Percentiles rank a stretch among this genome's conserved stretches.
Evolutionary conservation across 2,329 filamentous ascomycete genomes (phyloP).

Genomic region (Penicillium sumatraense): DNA sequence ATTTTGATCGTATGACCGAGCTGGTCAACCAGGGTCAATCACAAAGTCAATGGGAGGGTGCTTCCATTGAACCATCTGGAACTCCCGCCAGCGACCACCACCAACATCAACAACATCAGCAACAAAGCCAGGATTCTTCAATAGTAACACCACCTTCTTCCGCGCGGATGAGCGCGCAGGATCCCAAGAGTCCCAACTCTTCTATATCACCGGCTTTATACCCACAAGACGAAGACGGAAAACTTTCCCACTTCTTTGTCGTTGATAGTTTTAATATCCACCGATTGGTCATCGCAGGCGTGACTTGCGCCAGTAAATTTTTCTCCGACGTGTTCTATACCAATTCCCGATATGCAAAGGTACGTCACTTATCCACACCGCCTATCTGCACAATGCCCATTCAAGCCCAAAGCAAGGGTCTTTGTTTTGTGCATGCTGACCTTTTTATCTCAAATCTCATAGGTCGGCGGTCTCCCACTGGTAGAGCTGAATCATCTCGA

Average conservation of each 20-base stretch:
- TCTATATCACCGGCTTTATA: constrained; percentile 39
- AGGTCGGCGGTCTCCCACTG: constrained; percentile 93
- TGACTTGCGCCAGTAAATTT: constrained; percentile 98
- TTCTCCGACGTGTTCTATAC: constrained; percentile 99
- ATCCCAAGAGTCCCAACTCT: constrained; percentile 34
- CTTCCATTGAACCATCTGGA: constrained; percentile 19
- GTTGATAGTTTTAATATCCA: constrained; percentile 99
- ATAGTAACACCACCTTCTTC: constrained; percentile 46
- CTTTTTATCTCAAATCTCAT: background rate
- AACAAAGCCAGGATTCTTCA: constrained; percentile 26
- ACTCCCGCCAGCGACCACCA: constrained; percentile 23
- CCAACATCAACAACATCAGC: constrained; percentile 14
- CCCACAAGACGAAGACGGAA: constrained; percentile 52
- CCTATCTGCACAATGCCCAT: background rate
- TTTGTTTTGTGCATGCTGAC: constrained; percentile 6
- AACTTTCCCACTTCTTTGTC: constrained; percentile 77
- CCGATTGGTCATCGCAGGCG: constrained; percentile 90
- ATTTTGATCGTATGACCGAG: constrained; percentile 99
- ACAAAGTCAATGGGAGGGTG: constrained; percentile 27
- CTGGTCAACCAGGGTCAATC: constrained; percentile 82
- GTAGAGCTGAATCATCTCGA: constrained; percentile 95
- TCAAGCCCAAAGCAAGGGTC: background rate
- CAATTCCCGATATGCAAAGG: constrained; percentile 98
- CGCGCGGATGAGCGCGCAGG: constrained; percentile 38
- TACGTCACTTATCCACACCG: constrained; percentile 52